Conservation (phyloP, 2,329 filamentous ascomycete genomes). For the Apiospora aurea region DNA sequence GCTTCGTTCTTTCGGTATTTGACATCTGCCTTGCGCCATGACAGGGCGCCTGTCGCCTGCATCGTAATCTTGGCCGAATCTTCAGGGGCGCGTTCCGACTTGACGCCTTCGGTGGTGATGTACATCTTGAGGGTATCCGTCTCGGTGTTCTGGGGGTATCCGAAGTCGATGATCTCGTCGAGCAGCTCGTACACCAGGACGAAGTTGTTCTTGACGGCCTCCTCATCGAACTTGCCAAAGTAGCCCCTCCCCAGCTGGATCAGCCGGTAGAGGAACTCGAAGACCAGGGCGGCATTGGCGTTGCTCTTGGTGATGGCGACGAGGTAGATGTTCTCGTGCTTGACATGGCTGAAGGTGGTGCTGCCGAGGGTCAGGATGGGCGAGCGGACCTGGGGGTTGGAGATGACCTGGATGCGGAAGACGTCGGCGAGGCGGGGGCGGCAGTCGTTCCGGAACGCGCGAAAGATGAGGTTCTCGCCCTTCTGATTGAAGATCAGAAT, state of each 20-base stretch:
- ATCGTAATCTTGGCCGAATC: conserved; percentile 98
- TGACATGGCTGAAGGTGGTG: conserved; percentile 99
- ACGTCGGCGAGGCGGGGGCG: conserved; percentile 96
- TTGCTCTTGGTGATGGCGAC: conserved; percentile 99
- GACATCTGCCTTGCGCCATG: conserved; percentile 96
- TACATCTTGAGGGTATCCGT: conserved; percentile 99
- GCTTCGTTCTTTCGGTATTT: conserved; percentile 99
- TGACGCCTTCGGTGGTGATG: conserved; percentile 98
- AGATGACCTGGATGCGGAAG: conserved; percentile 99
- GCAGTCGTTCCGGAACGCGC: conserved; percentile 98
- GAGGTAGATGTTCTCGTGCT: conserved; percentile 98
- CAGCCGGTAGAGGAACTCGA: conserved; percentile 95
- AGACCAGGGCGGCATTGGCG: conserved; percentile 96
- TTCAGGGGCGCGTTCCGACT: conserved; percentile 83
- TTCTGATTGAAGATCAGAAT: conserved; percentile 99
- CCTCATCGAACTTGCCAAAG: conserved; percentile 99
- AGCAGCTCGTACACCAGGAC: conserved; percentile 97
- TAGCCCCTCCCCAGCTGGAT: conserved; percentile 92
- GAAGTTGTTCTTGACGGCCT: conserved; percentile 99
- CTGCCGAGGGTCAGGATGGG: conserved; percentile 96
- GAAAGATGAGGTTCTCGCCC: conserved; percentile 99
- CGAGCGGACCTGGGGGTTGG: conserved; percentile 95
- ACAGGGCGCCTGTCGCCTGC: conserved; percentile 96
- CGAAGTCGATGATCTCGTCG: conserved; percentile 98
- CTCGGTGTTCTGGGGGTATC: conserved; percentile 98